phyloP scores from a whole-genome alignment of 768 basidiomycete genomes.

The Exsudoporus frostii region DNA sequence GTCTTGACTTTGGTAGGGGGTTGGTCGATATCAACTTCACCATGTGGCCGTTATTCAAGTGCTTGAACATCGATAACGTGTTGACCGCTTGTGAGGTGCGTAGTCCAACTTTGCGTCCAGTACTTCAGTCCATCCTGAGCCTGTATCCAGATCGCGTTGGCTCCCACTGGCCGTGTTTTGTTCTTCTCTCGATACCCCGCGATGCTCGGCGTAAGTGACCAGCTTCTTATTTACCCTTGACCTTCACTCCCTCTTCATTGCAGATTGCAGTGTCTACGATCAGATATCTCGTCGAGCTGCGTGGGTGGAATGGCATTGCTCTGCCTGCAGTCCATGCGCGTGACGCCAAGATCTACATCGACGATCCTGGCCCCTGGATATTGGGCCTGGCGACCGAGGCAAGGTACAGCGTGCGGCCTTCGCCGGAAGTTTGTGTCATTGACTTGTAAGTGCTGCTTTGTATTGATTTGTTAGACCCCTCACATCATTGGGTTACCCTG shows the following conservation, averaged over 20 bases:
- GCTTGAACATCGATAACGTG: constrained; percentile 89
- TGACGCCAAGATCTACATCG: constrained; percentile 90
- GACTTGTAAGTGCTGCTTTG: constrained; percentile 60
- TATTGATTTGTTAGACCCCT: constrained; percentile 1
- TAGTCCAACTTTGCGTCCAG: background rate
- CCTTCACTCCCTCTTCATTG: constrained; percentile 3
- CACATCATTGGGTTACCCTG: background rate
- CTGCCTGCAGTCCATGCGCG: constrained; percentile 80
- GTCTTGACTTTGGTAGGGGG: constrained; percentile 87
- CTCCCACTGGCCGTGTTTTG: constrained; percentile 81
- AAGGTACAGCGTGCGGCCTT: constrained; percentile 69
- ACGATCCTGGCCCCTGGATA: constrained; percentile 97
- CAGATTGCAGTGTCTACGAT: constrained; percentile 87
- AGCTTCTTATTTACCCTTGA: background rate
- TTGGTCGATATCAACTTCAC: constrained; percentile 93
- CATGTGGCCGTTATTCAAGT: constrained; percentile 96
- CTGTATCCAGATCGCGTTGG: constrained; percentile 64
- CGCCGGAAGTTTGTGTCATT: constrained; percentile 81
- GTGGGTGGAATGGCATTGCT: constrained; percentile 90
- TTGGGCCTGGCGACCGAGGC: constrained; percentile 86
- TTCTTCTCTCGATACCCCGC: constrained; percentile 89
- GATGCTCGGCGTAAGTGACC: constrained; percentile 72
- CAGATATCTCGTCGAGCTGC: constrained; percentile 87
- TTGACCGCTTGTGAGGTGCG: constrained; percentile 85
- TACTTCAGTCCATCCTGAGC: background rate